These are phyloP conservation scores for Pseudisothecium myosuroides DNA, from an alignment of 225 moss, liverwort and hornwort genomes.

Conservation along the genomic window DNA sequence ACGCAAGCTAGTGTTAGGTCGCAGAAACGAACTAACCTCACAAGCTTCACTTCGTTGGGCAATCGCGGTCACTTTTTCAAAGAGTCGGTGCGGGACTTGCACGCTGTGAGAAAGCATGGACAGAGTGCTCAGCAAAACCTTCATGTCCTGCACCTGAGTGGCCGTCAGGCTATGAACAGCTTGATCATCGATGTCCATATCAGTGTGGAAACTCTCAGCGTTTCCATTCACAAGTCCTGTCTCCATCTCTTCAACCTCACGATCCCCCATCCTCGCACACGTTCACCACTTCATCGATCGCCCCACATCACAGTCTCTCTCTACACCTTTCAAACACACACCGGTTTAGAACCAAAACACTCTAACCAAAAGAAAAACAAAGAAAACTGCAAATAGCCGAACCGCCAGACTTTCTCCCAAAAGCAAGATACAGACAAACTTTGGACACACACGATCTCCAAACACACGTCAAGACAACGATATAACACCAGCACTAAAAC, in stretches of 20 bases:
- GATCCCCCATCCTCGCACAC: conserved; percentile 5
- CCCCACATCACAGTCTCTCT: not conserved
- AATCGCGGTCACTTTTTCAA: conserved; percentile 21
- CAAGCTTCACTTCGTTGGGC: not conserved
- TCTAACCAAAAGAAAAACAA: not conserved
- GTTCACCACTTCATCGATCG: conserved; percentile 10
- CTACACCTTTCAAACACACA: not conserved
- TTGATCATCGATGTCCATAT: conserved; percentile 13
- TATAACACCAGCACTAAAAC: not conserved
- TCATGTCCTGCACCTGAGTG: conserved; percentile 45
- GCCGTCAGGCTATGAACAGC: not conserved
- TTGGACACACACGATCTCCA: not conserved
- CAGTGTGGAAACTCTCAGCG: not conserved
- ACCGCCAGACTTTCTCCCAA: not conserved
- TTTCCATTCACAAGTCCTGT: conserved; percentile 28
- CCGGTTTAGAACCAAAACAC: not conserved
- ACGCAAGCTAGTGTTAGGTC: not conserved
- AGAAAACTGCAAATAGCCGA: not conserved
- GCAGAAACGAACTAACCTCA: conserved; percentile 13
- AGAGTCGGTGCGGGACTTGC: conserved; percentile 19
- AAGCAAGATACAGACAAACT: not conserved
- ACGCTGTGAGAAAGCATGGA: conserved; percentile 42
- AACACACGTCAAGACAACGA: not conserved
- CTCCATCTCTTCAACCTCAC: conserved; percentile 13
- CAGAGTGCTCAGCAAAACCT: conserved; percentile 39